phyloP scores from a whole-genome alignment of 129 eudicot species.

The Pittosporum tobira region DNA sequence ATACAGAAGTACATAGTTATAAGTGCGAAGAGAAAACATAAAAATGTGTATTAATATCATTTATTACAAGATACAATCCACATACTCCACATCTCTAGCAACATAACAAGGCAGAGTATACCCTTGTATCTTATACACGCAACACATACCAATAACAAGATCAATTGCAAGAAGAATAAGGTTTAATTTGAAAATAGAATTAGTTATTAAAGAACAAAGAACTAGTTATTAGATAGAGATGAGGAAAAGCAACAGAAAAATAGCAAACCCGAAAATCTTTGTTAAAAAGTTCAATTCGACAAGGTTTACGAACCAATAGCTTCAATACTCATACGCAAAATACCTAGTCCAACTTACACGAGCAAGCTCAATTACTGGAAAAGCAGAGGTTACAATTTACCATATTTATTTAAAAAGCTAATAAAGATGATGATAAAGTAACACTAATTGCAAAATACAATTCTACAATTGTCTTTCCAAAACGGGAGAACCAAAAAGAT shows the following conservation, averaged over 20 bases:
- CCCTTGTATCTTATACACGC: too few species aligned
- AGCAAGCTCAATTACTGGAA: neutral
- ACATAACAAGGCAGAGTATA: too few species aligned
- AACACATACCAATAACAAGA: too few species aligned
- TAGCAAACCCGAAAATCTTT: neutral
- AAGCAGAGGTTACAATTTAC: neutral
- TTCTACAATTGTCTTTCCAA: neutral
- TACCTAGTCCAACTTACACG: neutral
- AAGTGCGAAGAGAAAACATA: too few species aligned
- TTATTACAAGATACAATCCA: too few species aligned
- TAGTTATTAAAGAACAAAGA: too few species aligned
- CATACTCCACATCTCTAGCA: too few species aligned
- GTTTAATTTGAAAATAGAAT: too few species aligned
- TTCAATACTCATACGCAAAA: too few species aligned
- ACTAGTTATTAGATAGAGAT: too few species aligned
- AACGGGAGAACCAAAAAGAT: neutral
- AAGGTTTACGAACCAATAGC: neutral
- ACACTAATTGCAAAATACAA: neutral
- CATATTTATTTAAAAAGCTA: neutral
- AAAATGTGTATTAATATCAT: too few species aligned
- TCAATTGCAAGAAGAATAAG: neutral
- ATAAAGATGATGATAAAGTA: neutral
- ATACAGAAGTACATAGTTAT: too few species aligned
- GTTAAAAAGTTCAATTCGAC: neutral
- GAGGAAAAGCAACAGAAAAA: neutral